Evolutionary conservation across 495 filamentous ascomycete genomes (phyloP).

Genomic region (Penicillium paradoxum): DNA sequence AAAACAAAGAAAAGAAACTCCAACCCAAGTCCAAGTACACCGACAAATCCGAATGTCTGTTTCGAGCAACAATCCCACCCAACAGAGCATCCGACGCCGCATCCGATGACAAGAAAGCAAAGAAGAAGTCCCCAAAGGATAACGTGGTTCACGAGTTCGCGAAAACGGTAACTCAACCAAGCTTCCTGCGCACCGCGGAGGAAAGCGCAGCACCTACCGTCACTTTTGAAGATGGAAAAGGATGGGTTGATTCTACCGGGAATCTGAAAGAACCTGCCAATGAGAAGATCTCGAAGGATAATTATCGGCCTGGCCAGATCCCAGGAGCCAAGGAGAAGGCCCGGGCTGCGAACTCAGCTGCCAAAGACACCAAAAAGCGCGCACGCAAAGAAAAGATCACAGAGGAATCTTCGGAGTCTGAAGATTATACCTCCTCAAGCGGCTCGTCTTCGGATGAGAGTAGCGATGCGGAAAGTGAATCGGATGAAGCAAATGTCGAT

Average conservation of each 20-base stretch:
- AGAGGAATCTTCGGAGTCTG: conserved; percentile 26
- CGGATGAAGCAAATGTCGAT: conserved; percentile 22
- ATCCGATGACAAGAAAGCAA: conserved; percentile 38
- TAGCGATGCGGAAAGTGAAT: conserved; percentile 25
- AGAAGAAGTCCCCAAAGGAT: conserved; percentile 49
- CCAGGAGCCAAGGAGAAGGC: conserved; percentile 36
- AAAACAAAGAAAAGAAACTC: conserved; percentile 52
- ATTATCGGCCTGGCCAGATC: conserved; percentile 34
- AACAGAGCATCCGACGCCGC: conserved; percentile 38
- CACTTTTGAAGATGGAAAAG: conserved; percentile 61
- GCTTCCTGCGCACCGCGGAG: conserved; percentile 57
- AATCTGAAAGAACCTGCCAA: conserved; percentile 60
- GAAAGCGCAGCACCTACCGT: conserved; percentile 31
- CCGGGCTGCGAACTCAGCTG: conserved; percentile 8
- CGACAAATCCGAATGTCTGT: conserved; percentile 70
- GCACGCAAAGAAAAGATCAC: conserved; percentile 10
- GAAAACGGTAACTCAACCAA: conserved; percentile 70
- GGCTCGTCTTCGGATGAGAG: conserved; percentile 35
- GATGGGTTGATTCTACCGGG: conserved; percentile 81
- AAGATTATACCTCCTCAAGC: conserved; percentile 46
- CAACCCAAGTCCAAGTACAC: conserved; percentile 72
- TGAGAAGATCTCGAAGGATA: conserved; percentile 30
- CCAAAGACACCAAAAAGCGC: conserved; percentile 2
- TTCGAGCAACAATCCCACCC: conserved; percentile 70
- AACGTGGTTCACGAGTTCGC: conserved; percentile 75